These are phyloP conservation scores for Wallacemonas collosoma DNA, from an alignment of 208 protist genomes.

Conservation along the genomic window DNA sequence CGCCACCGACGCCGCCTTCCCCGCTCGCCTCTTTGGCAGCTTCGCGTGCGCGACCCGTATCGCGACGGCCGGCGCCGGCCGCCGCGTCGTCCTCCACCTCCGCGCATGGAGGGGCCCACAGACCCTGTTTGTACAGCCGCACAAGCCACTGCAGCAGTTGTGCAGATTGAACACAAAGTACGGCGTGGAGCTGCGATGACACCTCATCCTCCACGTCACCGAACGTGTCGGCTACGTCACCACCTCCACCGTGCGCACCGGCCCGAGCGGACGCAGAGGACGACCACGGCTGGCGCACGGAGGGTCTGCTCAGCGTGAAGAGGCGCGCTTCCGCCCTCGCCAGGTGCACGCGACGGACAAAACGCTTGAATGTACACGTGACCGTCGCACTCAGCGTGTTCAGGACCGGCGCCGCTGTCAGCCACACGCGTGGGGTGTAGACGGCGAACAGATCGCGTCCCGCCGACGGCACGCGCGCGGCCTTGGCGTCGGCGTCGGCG, in stretches of 20 bases:
- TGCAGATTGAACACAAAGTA: slow-evolving; percentile 44
- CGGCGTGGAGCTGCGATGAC: slow-evolving; percentile 19
- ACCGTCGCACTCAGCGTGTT: background rate
- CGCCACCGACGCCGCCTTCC: too few species aligned
- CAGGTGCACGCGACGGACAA: slow-evolving; percentile 4
- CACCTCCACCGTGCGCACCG: background rate
- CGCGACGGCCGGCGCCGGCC: background rate
- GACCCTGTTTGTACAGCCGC: slow-evolving; percentile 41
- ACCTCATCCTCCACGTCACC: background rate
- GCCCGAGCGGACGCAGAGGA: slow-evolving; percentile 6
- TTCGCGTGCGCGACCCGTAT: too few species aligned
- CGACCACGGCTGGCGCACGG: background rate
- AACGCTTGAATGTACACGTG: background rate
- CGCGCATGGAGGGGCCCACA: slow-evolving; percentile 54
- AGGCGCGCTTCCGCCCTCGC: background rate
- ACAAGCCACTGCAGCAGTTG: slow-evolving; percentile 70
- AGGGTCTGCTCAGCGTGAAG: background rate
- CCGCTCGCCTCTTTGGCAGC: too few species aligned
- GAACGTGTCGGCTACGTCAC: slow-evolving; percentile 1
- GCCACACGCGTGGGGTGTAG: slow-evolving; percentile 1
- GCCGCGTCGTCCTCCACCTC: background rate
- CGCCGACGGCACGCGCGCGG: background rate
- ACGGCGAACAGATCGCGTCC: background rate
- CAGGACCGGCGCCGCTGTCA: background rate
- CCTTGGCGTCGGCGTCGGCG: background rate